Evolutionary conservation across 1,284 basidiomycete genomes (phyloP), one percentile per base, ranked within the genome.

Genomic region (Lentinula novae-zelandiae): DNA sequence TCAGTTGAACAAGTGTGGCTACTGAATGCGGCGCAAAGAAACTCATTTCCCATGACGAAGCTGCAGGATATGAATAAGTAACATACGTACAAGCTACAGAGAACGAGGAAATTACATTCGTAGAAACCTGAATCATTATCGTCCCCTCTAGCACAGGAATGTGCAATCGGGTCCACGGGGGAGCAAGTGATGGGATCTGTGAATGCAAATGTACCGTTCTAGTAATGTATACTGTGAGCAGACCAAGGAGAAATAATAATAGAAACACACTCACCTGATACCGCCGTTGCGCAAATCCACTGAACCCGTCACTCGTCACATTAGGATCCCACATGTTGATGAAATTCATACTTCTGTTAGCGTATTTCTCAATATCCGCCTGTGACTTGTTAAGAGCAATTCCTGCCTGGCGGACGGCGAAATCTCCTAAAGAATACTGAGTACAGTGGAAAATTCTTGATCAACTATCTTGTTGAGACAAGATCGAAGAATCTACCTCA

Each of bases 1-100:
- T 83, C 1, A 83, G 72, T 27, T 67, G 66, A 15, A 83, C 69
- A 13, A 83, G 66, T 1, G 76, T 77, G 3, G 78, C 71, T 73
- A 82, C 80, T 5, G 81, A 81, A 60, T 84, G 81, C 0, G 82
- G 82, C 0, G 78, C 79, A 59, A 80, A 83, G 67, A 82, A 79
- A 62, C 75, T 78, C 70, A 80, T 80, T 64, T 83, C 80, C 80
- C 80, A 82, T 33, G 80, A 81, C 3, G 78, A 80, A 0, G 78
- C 78, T 80, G 60, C 15, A 46, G 44, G 3, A 33, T 15, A 12
- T 8, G 20, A n/a, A 50, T 13, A 12, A 50, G 10, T 6, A 33
- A 22, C 3, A 20, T 5, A 46, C n/a, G n/a, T 17, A 20, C 17
- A 15, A 12, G 31, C 17, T 36, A 15, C 2, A 48, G 5, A 12